Conservation (phyloP, 2,329 filamentous ascomycete species). For the Nothophaeocryptopus gaeumannii region DNA sequence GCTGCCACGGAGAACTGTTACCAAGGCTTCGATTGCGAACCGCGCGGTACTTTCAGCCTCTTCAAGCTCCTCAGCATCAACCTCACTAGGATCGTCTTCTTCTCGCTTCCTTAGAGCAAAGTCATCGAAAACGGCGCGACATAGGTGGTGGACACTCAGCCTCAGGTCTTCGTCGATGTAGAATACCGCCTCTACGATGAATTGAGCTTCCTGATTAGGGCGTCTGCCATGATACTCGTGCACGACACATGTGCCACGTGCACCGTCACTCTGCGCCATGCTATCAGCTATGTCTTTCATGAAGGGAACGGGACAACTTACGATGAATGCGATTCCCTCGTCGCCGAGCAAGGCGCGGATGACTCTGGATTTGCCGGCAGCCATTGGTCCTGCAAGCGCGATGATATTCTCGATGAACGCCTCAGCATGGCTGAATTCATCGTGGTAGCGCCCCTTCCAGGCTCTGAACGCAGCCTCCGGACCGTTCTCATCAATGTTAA, state of each 20-base stretch:
- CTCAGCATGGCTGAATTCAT: too few species aligned
- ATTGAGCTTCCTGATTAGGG: not conserved
- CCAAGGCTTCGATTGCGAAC: too few species aligned
- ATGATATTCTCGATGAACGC: too few species aligned
- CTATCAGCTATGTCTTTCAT: not conserved
- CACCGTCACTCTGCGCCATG: slow-evolving; percentile 3
- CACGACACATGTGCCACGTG: slow-evolving; percentile 10
- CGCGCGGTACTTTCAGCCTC: too few species aligned
- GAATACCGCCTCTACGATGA: not conserved
- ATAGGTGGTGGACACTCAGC: too few species aligned
- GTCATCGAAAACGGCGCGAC: too few species aligned
- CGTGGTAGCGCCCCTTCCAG: too few species aligned
- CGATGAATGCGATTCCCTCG: not conserved
- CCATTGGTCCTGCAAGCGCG: slow-evolving; percentile 5
- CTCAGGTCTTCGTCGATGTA: not conserved
- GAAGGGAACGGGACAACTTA: not conserved
- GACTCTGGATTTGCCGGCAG: slow-evolving; percentile 4
- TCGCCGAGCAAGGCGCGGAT: not conserved
- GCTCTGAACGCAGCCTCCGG: too few species aligned
- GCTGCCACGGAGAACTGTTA: too few species aligned
- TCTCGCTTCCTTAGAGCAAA: too few species aligned
- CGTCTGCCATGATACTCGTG: slow-evolving; percentile 1
- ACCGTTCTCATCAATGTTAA: too few species aligned
- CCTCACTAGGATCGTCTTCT: slow-evolving; percentile 2
- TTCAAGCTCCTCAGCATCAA: not conserved